Evolutionary conservation across 441 rosid species (phyloP).

Genomic region (Populus hybrid): DNA sequence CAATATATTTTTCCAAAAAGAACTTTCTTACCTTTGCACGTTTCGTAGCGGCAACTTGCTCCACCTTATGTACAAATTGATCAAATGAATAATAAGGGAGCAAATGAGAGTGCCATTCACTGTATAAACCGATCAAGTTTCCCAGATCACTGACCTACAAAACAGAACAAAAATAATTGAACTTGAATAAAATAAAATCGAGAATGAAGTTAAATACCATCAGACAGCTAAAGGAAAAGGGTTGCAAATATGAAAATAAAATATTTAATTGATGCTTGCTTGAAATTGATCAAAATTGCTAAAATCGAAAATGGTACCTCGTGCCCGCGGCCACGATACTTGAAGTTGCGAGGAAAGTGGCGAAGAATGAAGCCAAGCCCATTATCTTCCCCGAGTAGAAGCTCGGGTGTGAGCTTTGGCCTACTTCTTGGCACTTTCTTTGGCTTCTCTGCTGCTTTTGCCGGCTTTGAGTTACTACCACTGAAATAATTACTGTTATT

Average conservation of each 20-base stretch:
- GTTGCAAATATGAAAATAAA: neutral
- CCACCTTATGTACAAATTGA: constrained; percentile 77
- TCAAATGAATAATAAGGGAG: constrained; percentile 82
- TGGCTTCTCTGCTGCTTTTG: constrained; percentile 33
- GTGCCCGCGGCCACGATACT: constrained; percentile 67
- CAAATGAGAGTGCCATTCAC: constrained; percentile 83
- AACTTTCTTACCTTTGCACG: constrained; percentile 65
- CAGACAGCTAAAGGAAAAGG: neutral
- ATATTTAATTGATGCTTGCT: neutral
- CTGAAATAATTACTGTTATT: neutral
- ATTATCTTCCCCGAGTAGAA: constrained; percentile 69
- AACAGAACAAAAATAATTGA: neutral
- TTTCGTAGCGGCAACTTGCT: constrained; percentile 74
- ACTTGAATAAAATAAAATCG: neutral
- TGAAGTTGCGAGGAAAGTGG: constrained; percentile 80
- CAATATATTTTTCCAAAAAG: neutral
- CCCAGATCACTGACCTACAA: constrained; percentile 74
- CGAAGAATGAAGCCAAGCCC: constrained; percentile 89
- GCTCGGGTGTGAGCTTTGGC: constrained; percentile 83
- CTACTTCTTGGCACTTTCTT: constrained; percentile 59
- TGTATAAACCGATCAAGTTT: constrained; percentile 67
- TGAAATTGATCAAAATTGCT: neutral
- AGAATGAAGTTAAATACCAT: neutral
- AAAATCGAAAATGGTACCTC: constrained; percentile 46
- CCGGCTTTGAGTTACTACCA: constrained; percentile 18